These are phyloP conservation scores for Paramecium sonneborni DNA, from an alignment of 73 alveolate genomes.

Conservation along the genomic window DNA sequence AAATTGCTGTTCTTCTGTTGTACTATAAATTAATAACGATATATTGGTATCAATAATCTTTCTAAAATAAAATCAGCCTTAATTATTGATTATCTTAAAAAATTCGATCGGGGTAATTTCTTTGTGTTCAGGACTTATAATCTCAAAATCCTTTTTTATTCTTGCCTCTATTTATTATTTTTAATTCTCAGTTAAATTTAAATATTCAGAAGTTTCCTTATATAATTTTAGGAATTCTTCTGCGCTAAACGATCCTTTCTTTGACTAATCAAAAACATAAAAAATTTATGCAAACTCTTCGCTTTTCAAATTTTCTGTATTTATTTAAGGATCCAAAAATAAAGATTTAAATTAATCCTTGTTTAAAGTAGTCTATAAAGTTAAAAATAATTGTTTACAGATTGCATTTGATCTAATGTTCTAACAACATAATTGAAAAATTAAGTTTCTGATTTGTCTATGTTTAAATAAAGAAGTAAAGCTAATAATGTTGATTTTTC, in stretches of 20 bases:
- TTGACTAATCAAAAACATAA: conserved; percentile 12
- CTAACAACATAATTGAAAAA: conserved; percentile 39
- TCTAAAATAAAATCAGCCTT: background rate
- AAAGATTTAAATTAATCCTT: background rate
- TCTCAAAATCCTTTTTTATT: conserved; percentile 51
- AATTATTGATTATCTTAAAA: conserved; percentile 40
- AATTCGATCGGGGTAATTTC: conserved; percentile 50
- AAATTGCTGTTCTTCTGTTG: no score
- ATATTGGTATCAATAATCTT: background rate
- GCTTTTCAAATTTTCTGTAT: conserved; percentile 14
- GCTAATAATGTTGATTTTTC: conserved; percentile 48
- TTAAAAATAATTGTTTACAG: background rate
- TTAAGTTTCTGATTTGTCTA: conserved; percentile 9
- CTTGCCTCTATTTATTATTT: conserved; percentile 25
- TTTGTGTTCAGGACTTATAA: conserved; percentile 41
- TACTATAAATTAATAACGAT: background rate
- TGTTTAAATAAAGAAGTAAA: background rate
- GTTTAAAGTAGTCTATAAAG: background rate
- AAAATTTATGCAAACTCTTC: conserved; percentile 49
- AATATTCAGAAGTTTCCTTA: conserved; percentile 13
- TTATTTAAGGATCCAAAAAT: conserved; percentile 27
- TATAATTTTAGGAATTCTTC: conserved; percentile 21
- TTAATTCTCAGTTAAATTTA: background rate
- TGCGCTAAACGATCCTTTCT: conserved; percentile 50
- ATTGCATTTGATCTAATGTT: background rate